Evolutionary conservation across 2,329 filamentous ascomycete genomes (phyloP).

Genomic region (Aspergillus proliferans): DNA sequence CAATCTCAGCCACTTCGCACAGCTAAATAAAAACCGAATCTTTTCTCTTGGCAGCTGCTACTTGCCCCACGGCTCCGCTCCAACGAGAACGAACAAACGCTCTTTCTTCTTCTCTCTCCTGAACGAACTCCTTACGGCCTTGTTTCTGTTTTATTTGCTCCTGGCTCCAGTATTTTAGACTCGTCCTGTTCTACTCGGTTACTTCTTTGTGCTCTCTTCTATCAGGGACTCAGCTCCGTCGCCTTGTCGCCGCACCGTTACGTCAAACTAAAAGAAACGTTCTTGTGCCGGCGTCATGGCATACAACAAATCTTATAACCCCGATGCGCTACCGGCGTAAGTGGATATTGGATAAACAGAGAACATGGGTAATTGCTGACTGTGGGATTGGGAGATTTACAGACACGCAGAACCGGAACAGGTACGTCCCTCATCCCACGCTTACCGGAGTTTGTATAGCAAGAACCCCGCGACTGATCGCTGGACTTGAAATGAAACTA

Average conservation of each 20-base stretch:
- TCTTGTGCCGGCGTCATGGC: conserved; percentile 59
- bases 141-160: neutral
- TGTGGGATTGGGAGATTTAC: conserved; percentile 6
- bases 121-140: conserved; percentile 1
- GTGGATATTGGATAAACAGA: conserved; percentile 25
- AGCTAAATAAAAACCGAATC: too few species aligned
- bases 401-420: conserved; percentile 72
- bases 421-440: conserved; percentile 36
- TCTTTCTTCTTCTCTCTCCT: conserved; percentile 4
- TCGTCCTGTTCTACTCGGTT: neutral
- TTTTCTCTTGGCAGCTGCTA: conserved; percentile 9
- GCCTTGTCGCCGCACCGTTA: conserved; percentile 8
- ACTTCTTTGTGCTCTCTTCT: neutral
- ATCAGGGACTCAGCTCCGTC: neutral
- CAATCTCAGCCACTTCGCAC: too few species aligned
- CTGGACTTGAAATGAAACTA: conserved; percentile 1
- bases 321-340: conserved; percentile 88
- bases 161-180: neutral
- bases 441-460: neutral
- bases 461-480: neutral
- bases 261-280: conserved; percentile 11
- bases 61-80: conserved; percentile 21
- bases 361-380: conserved; percentile 9
- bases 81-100: conserved; percentile 3
- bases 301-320: conserved; percentile 89